phyloP scores from a whole-genome alignment of 2,329 filamentous ascomycete species.

The Cladorrhinum sp. region DNA sequence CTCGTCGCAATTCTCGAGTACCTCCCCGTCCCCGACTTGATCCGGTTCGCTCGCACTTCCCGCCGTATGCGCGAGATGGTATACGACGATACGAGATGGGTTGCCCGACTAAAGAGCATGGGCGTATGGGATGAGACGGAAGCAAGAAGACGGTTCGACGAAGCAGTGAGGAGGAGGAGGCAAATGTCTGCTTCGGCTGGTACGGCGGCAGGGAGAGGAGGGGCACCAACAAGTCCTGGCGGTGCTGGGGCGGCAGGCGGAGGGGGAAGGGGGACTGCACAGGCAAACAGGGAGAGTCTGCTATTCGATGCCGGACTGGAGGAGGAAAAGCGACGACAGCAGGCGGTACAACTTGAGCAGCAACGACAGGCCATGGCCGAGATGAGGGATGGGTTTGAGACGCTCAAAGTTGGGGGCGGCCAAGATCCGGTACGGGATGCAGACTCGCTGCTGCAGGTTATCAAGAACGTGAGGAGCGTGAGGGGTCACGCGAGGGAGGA shows the following conservation, averaged over 20 bases:
- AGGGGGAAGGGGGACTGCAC: neutral
- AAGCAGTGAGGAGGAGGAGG: constrained; percentile 39
- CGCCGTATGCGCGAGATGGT: constrained; percentile 94
- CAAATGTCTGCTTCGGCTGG: neutral
- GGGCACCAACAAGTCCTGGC: constrained; percentile 1
- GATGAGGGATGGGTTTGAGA: constrained; percentile 71
- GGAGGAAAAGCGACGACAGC: constrained; percentile 52
- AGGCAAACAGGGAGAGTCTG: constrained; percentile 29
- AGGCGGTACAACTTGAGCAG: constrained; percentile 18
- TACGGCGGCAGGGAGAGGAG: constrained; percentile 16
- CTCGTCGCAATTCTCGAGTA: constrained; percentile 85
- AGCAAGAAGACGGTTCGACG: constrained; percentile 76
- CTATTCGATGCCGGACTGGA: constrained; percentile 72
- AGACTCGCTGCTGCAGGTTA: constrained; percentile 62
- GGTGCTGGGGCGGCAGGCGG: constrained; percentile 15
- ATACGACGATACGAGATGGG: constrained; percentile 96
- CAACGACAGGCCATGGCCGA: constrained; percentile 20
- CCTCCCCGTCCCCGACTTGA: constrained; percentile 78
- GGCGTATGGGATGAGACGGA: constrained; percentile 89
- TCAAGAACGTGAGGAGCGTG: constrained; percentile 71
- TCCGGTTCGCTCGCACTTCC: constrained; percentile 80
- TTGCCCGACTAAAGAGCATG: constrained; percentile 80
- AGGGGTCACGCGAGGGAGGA: constrained; percentile 83
- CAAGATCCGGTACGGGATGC: constrained; percentile 54
- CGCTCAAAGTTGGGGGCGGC: constrained; percentile 54